A percentile compares a stretch with the other conserved stretches of the same genome.
Evolutionary conservation across 768 basidiomycete genomes (phyloP).

Genomic region (Polyporus arcularius): DNA sequence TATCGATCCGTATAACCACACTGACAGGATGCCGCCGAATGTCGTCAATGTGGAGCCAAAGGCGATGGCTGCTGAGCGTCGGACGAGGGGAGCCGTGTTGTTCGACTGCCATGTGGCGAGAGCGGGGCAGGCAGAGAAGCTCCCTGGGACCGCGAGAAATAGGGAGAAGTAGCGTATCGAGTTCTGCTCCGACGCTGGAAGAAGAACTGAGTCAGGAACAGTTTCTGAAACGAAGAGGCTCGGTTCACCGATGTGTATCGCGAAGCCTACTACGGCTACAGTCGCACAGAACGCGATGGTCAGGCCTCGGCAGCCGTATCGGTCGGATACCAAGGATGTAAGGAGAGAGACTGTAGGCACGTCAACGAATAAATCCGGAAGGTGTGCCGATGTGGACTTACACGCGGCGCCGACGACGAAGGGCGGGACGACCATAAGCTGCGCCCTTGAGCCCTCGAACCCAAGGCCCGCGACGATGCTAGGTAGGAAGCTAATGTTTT

Average conservation of each 20-base stretch:
- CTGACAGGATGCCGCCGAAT: conserved; percentile 58
- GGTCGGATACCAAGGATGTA: conserved; percentile 52
- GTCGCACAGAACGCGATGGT: conserved; percentile 45
- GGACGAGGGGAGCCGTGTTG: conserved; percentile 56
- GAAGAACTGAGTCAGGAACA: too few relatives aligned
- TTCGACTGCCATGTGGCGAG: conserved; percentile 62
- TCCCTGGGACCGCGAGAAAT: conserved; percentile 56
- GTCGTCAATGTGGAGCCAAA: conserved; percentile 60
- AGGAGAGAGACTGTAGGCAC: conserved; percentile 36
- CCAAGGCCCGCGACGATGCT: conserved; percentile 32
- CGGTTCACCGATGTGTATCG: conserved; percentile 51
- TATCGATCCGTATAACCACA: conserved; percentile 56
- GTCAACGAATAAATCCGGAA: not conserved
- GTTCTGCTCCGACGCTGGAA: conserved; percentile 34
- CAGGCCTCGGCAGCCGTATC: conserved; percentile 50
- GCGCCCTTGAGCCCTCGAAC: conserved; percentile 27
- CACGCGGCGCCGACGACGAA: conserved; percentile 31
- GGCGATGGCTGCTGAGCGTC: conserved; percentile 60
- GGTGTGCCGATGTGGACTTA: conserved; percentile 2
- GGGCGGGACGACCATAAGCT: conserved; percentile 36
- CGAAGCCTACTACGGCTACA: conserved; percentile 50
- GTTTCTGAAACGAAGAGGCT: not conserved
- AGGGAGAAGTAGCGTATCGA: conserved; percentile 53
- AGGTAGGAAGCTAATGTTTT: conserved; percentile 23
- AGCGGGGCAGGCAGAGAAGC: conserved; percentile 54